Evolutionary conservation across 169 alveolate genomes (phyloP).

Genomic region (Fabrea salina): DNA sequence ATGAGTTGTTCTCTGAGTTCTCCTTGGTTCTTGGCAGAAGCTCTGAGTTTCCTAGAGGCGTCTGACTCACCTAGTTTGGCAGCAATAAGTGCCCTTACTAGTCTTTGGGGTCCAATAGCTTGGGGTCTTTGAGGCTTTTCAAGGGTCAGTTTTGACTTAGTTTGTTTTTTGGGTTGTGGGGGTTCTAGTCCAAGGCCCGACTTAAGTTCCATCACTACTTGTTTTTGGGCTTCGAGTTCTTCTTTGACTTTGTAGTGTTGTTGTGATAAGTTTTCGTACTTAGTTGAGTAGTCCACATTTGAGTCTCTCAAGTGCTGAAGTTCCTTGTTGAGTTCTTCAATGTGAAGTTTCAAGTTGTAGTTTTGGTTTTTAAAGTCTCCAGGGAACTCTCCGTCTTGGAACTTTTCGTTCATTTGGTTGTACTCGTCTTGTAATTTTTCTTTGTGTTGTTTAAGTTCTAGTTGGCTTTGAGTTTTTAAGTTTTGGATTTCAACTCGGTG

Average conservation of each 20-base stretch:
- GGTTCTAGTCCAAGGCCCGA: neutral
- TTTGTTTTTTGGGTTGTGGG: neutral
- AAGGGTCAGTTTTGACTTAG: neutral
- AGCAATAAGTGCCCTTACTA: neutral
- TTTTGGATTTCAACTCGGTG: neutral
- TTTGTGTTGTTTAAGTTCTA: neutral
- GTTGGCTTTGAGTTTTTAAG: neutral
- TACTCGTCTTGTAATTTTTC: neutral
- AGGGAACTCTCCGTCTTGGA: neutral
- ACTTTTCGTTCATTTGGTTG: neutral
- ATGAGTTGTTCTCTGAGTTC: neutral
- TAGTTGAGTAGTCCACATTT: neutral
- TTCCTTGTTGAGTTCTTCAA: neutral
- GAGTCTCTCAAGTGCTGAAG: neutral
- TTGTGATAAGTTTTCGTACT: neutral
- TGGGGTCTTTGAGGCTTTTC: neutral
- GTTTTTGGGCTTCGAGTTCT: neutral
- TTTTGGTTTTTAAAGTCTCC: neutral
- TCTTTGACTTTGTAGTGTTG: neutral
- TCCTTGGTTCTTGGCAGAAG: neutral
- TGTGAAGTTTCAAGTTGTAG: neutral
- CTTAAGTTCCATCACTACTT: neutral
- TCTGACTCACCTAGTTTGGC: slow-evolving; percentile 18
- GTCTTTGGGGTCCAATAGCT: neutral
- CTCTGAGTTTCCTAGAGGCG: neutral